These are phyloP conservation scores for Backusella sp. DNA, from an alignment of 192 early-diverging fungal species.

Conservation along the genomic window DNA sequence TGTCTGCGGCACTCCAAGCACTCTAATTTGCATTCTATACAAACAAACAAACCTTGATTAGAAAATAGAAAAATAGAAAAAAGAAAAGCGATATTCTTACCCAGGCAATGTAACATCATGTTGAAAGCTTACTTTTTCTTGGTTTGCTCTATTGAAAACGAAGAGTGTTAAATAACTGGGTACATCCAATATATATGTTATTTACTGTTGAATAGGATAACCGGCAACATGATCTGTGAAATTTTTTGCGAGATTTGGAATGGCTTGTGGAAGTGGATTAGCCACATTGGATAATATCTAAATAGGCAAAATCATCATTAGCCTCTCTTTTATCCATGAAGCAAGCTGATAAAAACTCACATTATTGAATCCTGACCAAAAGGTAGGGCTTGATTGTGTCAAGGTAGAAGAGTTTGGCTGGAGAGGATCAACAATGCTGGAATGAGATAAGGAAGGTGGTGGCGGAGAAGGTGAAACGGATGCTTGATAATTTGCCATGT, in stretches of 20 bases:
- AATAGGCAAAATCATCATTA: background rate
- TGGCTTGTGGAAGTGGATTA: conserved; percentile 36
- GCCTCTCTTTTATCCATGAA: background rate
- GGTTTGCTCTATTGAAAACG: background rate
- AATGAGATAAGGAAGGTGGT: conserved; percentile 15
- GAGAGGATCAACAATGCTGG: conserved; percentile 25
- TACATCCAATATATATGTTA: background rate
- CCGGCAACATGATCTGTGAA: conserved; percentile 32
- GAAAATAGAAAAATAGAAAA: background rate
- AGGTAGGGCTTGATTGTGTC: conserved; percentile 2
- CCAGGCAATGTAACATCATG: background rate
- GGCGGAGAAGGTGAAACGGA: conserved; percentile 5
- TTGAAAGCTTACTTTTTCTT: background rate
- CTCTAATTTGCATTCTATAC: conserved; percentile 32
- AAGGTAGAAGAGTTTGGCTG: conserved; percentile 4
- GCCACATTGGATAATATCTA: conserved; percentile 27
- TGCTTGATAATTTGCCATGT: background rate
- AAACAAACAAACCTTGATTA: background rate
- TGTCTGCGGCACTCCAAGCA: conserved; percentile 46
- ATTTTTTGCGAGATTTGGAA: conserved; percentile 31
- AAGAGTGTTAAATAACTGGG: too few relatives aligned
- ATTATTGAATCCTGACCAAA: conserved; percentile 33
- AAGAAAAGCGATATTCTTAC: conserved; percentile 6
- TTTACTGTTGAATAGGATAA: conserved; percentile 14
- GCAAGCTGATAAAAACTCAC: conserved; percentile 7